A percentile compares a stretch with the other conserved stretches of the same genome.
Conservation (phyloP, 2,329 filamentous ascomycete species). For the Cordyceps fumosorosea region DNA sequence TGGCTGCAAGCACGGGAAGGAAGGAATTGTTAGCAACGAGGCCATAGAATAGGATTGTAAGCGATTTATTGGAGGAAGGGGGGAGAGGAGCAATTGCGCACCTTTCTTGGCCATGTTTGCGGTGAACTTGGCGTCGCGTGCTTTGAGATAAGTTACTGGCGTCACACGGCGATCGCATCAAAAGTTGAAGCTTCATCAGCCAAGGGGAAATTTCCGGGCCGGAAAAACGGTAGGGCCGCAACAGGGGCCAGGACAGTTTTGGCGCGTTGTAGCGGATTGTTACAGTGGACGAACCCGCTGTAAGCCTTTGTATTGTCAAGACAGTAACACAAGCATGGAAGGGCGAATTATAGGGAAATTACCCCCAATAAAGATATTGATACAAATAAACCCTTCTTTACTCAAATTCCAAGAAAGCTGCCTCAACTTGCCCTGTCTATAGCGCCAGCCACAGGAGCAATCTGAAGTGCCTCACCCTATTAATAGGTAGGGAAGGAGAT, state of each 20-base stretch:
- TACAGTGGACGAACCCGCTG: neutral
- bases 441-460: neutral
- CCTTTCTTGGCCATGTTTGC: conserved; percentile 32
- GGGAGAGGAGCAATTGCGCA: conserved; percentile 12
- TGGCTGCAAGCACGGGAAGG: conserved; percentile 47
- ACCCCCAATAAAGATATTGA: no score
- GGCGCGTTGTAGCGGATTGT: neutral
- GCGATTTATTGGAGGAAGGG: neutral
- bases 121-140: neutral
- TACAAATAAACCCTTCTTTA: no score
- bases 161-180: neutral
- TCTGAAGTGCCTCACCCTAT: neutral
- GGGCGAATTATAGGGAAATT: no score
- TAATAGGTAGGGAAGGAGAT: neutral
- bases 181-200: neutral
- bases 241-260: neutral
- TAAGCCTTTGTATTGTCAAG: no score
- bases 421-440: neutral
- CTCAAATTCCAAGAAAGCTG: no score
- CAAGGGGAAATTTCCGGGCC: neutral
- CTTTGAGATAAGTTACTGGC: neutral
- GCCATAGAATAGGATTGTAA: neutral
- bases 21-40: neutral
- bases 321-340: no score
- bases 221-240: conserved; percentile 3